Percentiles rank a stretch among this genome's conserved stretches.
Evolutionary conservation across 2,329 filamentous ascomycete species (phyloP).

Genomic region (Aspergillus fumigatiaffinis): DNA sequence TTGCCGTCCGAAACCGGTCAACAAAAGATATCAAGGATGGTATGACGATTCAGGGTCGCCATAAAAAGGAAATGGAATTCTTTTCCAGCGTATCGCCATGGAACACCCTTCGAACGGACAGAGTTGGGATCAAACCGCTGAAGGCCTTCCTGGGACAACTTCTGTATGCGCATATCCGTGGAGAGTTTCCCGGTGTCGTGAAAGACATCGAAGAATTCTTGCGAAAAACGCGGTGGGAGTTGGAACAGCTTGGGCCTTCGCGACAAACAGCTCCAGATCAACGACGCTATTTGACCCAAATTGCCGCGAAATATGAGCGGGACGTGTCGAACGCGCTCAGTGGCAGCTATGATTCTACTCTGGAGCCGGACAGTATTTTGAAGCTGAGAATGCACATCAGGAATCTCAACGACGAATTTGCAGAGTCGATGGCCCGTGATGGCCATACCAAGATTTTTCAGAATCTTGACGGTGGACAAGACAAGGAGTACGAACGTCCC

Average conservation of each 20-base stretch:
- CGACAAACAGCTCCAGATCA: conserved; percentile 14
- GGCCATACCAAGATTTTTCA: conserved; percentile 13
- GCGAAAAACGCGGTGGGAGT: conserved; percentile 20
- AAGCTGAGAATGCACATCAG: conserved; percentile 18
- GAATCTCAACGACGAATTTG: conserved; percentile 11
- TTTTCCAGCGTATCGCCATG: conserved; percentile 12
- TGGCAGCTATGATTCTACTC: conserved; percentile 10
- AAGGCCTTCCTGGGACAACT: conserved; percentile 15
- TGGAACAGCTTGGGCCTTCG: conserved; percentile 13
- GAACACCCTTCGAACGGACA: conserved; percentile 13
- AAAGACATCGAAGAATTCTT: conserved; percentile 11
- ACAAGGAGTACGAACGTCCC: conserved; percentile 4
- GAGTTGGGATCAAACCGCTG: conserved; percentile 15
- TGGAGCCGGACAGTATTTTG: conserved; percentile 5
- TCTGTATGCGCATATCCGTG: conserved; percentile 20
- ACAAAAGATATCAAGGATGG: conserved; percentile 21
- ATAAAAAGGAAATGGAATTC: conserved; percentile 13
- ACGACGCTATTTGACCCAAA: conserved; percentile 13
- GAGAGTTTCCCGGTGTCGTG: conserved; percentile 14
- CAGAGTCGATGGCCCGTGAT: conserved; percentile 1
- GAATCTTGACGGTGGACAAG: not conserved
- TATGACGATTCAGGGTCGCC: conserved; percentile 30
- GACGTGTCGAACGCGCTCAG: conserved; percentile 11
- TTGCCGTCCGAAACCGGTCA: conserved; percentile 22
- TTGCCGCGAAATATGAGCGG: conserved; percentile 10